phyloP scores from a whole-genome alignment of 495 filamentous ascomycete genomes.

The Echria macrotheca region DNA sequence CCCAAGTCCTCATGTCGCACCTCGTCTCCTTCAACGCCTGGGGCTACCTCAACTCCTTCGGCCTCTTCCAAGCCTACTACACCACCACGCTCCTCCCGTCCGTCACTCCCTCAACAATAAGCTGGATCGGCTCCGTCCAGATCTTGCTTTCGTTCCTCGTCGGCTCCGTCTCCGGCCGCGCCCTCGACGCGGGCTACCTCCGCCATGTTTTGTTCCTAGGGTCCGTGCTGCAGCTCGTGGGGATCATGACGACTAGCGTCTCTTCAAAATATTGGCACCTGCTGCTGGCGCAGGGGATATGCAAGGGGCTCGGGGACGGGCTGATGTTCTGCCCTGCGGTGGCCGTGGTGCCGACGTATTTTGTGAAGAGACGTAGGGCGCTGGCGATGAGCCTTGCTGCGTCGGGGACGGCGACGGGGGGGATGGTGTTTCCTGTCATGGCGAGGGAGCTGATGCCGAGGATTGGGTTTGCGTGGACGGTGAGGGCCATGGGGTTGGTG shows the following conservation, averaged over 20 bases:
- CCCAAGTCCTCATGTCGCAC: constrained; percentile 39
- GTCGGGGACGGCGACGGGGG: constrained; percentile 67
- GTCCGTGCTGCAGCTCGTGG: constrained; percentile 50
- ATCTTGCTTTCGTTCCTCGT: constrained; percentile 69
- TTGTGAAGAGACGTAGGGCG: constrained; percentile 56
- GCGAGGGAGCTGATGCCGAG: constrained; percentile 61
- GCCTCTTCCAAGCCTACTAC: constrained; percentile 79
- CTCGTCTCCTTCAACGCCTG: constrained; percentile 45
- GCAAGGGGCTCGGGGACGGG: constrained; percentile 66
- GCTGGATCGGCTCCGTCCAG: constrained; percentile 71
- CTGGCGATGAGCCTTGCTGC: constrained; percentile 65
- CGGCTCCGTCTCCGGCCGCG: constrained; percentile 60
- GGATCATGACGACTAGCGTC: constrained; percentile 64
- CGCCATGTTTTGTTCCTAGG: constrained; percentile 31
- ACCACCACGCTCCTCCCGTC: constrained; percentile 36
- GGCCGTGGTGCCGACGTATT: constrained; percentile 70
- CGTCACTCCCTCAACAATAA: constrained; percentile 57
- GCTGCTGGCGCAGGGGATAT: constrained; percentile 76
- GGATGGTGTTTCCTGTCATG: constrained; percentile 72
- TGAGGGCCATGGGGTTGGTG: constrained; percentile 70
- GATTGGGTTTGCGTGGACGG: constrained; percentile 74
- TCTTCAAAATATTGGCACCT: constrained; percentile 48
- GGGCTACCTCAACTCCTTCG: constrained; percentile 62
- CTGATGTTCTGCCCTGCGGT: constrained; percentile 66
- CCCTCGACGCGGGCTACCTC: constrained; percentile 62